Percentiles rank a stretch among this genome's conserved stretches.
phyloP scores from a whole-genome alignment of 2,329 filamentous ascomycete species.

The Fusarium euwallaceae region DNA sequence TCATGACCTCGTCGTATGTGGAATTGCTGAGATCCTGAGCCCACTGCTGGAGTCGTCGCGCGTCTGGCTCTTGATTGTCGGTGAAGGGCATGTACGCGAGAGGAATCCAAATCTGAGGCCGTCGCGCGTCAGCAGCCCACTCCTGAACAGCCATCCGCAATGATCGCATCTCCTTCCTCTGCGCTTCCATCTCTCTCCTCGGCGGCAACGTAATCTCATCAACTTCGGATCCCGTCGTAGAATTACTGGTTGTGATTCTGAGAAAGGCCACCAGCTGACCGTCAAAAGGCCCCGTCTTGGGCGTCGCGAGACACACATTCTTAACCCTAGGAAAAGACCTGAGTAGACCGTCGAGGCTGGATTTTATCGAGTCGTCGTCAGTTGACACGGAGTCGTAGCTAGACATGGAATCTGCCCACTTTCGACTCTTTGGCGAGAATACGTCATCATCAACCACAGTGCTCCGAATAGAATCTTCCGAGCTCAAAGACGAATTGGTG shows the following conservation, averaged over 20 bases:
- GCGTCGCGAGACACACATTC: conserved; percentile 59
- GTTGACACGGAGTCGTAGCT: conserved; percentile 29
- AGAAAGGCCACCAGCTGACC: conserved; percentile 63
- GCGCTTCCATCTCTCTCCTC: conserved; percentile 55
- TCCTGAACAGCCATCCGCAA: conserved; percentile 57
- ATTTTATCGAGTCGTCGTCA: conserved; percentile 11
- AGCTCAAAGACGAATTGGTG: background rate
- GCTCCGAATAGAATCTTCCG: conserved; percentile 24
- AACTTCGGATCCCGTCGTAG: background rate
- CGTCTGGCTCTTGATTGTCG: conserved; percentile 55
- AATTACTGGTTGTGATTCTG: conserved; percentile 49
- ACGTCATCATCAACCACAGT: conserved; percentile 4
- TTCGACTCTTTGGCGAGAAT: conserved; percentile 17
- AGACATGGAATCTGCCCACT: conserved; percentile 19
- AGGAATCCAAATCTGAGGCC: conserved; percentile 64
- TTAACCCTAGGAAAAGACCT: conserved; percentile 56
- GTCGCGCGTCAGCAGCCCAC: conserved; percentile 48
- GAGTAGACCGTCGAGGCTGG: conserved; percentile 55
- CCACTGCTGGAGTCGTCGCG: conserved; percentile 64
- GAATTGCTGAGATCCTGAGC: conserved; percentile 65
- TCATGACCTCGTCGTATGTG: conserved; percentile 60
- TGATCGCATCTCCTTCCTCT: conserved; percentile 57
- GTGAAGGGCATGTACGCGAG: conserved; percentile 61
- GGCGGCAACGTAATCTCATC: conserved; percentile 48
- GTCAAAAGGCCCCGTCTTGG: conserved; percentile 64